These are phyloP conservation scores for Sicyos baderoa DNA, from an alignment of 306 rosid species.

Conservation along the genomic window DNA sequence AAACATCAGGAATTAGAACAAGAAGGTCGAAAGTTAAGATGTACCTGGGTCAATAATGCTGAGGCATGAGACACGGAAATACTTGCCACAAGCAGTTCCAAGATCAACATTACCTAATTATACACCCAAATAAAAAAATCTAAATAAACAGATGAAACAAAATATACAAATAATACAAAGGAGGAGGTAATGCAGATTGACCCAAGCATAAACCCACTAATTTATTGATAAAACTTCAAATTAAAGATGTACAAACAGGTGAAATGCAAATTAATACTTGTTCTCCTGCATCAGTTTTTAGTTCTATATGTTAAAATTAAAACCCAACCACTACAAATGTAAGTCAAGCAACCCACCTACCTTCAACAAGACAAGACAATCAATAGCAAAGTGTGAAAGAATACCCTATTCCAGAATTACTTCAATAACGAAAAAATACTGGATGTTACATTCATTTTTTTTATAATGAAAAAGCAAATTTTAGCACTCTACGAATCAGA, in stretches of 20 bases:
- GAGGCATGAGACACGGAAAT: slow-evolving; percentile 40
- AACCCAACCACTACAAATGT: not conserved
- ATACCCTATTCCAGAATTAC: not conserved
- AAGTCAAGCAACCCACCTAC: not conserved
- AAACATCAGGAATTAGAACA: not conserved
- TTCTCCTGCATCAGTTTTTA: too few species aligned
- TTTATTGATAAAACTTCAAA: not conserved
- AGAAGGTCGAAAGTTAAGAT: not conserved
- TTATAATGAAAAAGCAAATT: too few species aligned
- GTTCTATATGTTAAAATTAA: too few species aligned
- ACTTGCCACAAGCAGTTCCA: slow-evolving; percentile 47
- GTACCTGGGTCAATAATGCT: slow-evolving; percentile 42
- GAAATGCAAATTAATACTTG: not conserved
- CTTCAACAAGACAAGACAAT: too few species aligned
- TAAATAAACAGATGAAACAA: not conserved
- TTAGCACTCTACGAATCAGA: not conserved
- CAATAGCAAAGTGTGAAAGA: too few species aligned
- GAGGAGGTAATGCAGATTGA: slow-evolving; percentile 2
- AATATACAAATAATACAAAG: not conserved
- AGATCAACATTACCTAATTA: slow-evolving; percentile 36
- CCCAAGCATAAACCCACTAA: not conserved
- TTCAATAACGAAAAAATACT: not conserved
- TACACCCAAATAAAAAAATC: not conserved
- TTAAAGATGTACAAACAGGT: not conserved
- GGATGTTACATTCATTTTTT: not conserved